These are phyloP conservation scores for Tetracladium marchalianum DNA, from an alignment of 495 filamentous ascomycete genomes.

Conservation along the genomic window DNA sequence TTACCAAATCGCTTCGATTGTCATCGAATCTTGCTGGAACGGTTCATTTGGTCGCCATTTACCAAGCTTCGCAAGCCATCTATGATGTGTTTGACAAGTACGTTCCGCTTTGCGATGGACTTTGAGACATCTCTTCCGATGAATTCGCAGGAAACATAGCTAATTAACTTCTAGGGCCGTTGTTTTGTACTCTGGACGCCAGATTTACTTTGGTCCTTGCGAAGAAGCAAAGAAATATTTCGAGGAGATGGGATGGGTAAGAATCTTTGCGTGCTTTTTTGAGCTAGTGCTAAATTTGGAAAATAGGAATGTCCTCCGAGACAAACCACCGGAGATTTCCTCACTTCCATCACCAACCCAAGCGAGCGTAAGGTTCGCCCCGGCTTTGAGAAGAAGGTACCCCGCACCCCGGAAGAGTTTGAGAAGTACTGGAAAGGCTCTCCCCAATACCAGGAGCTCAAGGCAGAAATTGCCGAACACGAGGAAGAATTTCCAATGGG, in stretches of 20 bases:
- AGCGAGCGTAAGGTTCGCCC: slow-evolving; percentile 48
- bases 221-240: slow-evolving; percentile 53
- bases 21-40: slow-evolving; percentile 38
- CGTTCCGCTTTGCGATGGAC: too few relatives aligned
- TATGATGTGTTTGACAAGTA: slow-evolving; percentile 57
- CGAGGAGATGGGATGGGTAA: slow-evolving; percentile 47
- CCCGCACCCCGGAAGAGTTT: slow-evolving; percentile 63
- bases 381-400: slow-evolving; percentile 54
- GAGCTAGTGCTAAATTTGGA: too few relatives aligned
- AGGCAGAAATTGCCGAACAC: slow-evolving; percentile 61
- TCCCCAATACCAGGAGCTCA: slow-evolving; percentile 34
- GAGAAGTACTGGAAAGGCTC: slow-evolving; percentile 51
- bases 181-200: slow-evolving; percentile 52
- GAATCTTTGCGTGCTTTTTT: too few relatives aligned
- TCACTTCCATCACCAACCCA: slow-evolving; percentile 62
- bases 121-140: too few relatives aligned
- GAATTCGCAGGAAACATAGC: too few relatives aligned
- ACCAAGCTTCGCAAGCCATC: slow-evolving; percentile 22
- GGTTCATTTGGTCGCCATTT: slow-evolving; percentile 43
- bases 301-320: slow-evolving; percentile 40
- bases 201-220: slow-evolving; percentile 59
- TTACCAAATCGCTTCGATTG: slow-evolving; percentile 34
- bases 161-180: too few relatives aligned
- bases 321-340: slow-evolving; percentile 58
- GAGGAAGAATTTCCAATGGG: slow-evolving; percentile 52